Percentiles rank a stretch among this genome's conserved stretches.
These are phyloP conservation scores for Suhomyces yuchorum DNA, from an alignment of 1,139 yeast species.

Conservation along the genomic window DNA sequence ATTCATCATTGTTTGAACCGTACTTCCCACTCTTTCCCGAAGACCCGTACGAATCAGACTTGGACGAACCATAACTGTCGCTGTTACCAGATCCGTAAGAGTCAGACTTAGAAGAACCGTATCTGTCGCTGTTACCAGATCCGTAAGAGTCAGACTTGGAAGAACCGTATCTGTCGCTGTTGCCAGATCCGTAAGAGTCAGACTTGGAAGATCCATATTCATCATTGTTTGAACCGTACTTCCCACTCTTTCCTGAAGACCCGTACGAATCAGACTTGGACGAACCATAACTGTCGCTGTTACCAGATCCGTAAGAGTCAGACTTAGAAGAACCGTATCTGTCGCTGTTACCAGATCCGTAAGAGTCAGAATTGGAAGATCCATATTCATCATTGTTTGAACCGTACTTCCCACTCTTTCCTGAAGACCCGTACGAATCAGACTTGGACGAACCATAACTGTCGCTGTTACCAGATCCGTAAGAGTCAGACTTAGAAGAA, in stretches of 20 bases:
- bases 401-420: too few species aligned
- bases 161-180: constrained; percentile 4
- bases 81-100: constrained; percentile 19
- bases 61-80: constrained; percentile 20
- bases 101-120: constrained; percentile 8
- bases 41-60: constrained; percentile 17
- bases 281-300: constrained; percentile 8
- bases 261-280: constrained; percentile 18
- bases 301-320: constrained; percentile 10
- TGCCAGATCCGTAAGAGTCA: constrained; percentile 12
- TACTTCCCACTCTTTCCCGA: not conserved
- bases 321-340: constrained; percentile 1
- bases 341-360: not conserved
- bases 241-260: constrained; percentile 14
- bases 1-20: not conserved
- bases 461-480: not conserved
- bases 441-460: constrained; percentile 2
- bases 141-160: constrained; percentile 13
- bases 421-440: too few species aligned
- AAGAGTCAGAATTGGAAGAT: constrained; percentile 10
- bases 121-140: constrained; percentile 4
- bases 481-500: constrained; percentile 14
- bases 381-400: constrained; percentile 11
- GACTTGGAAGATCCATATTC: constrained; percentile 4
- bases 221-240: constrained; percentile 12